Evolutionary conservation across 345 rosid genomes (phyloP).

Genomic region (Linum usitatissimum): DNA sequence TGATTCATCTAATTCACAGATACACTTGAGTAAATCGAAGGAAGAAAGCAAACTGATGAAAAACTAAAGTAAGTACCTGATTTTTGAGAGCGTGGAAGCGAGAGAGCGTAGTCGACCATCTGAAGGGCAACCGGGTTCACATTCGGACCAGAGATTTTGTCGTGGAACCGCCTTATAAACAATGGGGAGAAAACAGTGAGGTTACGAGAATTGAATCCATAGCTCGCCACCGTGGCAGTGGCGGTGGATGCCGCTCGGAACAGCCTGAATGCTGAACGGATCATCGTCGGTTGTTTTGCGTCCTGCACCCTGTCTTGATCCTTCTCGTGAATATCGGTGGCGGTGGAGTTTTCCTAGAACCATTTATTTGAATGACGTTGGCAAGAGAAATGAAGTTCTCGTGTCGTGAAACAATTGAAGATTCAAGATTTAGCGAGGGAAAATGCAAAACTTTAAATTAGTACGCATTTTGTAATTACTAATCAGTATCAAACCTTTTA

Average conservation of each 20-base stretch:
- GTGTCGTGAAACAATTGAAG: too few species aligned
- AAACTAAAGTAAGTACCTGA: slow-evolving; percentile 38
- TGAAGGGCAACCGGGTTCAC: slow-evolving; percentile 64
- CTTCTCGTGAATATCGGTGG: background rate
- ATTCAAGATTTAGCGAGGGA: too few species aligned
- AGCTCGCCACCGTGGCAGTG: slow-evolving; percentile 5
- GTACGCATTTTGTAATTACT: too few species aligned
- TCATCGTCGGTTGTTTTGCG: slow-evolving; percentile 25
- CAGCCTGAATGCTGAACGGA: slow-evolving; percentile 27
- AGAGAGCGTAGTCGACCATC: slow-evolving; percentile 83
- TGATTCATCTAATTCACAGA: slow-evolving; percentile 40
- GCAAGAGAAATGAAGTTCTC: too few species aligned
- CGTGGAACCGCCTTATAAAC: slow-evolving; percentile 37
- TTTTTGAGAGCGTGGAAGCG: slow-evolving; percentile 53
- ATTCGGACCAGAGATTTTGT: slow-evolving; percentile 27
- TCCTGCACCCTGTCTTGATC: background rate
- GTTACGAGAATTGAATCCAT: slow-evolving; percentile 12
- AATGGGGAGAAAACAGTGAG: slow-evolving; percentile 51
- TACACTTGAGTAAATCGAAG: background rate
- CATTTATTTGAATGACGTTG: too few species aligned
- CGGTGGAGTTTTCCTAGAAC: too few species aligned
- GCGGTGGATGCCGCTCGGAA: slow-evolving; percentile 20
- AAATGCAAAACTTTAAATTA: too few species aligned
- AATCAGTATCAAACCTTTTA: too few species aligned
- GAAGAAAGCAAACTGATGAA: background rate